Conservation (phyloP, 139 green algal species). For the Haematococcus lacustris region DNA sequence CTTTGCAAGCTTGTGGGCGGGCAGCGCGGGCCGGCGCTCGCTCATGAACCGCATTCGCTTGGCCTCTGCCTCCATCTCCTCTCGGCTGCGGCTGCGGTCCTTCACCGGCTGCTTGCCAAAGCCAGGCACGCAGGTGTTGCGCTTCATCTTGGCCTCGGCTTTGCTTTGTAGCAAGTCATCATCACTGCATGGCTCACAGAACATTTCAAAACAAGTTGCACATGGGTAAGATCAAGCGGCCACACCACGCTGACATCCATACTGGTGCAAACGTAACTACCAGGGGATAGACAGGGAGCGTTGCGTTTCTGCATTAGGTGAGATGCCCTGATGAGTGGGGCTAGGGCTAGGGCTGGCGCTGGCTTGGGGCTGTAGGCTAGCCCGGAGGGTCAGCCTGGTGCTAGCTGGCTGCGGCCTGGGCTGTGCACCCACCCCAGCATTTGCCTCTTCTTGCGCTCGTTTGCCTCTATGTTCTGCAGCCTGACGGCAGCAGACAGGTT, state of each 20-base stretch:
- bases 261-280: too few species aligned
- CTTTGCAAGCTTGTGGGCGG: constrained; percentile 1
- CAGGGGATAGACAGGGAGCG: too few species aligned
- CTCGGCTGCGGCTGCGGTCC: constrained; percentile 1
- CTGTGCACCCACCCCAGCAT: constrained; percentile 48
- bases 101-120: constrained; percentile 30
- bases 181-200: not conserved
- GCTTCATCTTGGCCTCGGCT: constrained; percentile 7
- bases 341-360: too few species aligned
- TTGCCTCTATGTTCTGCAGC: constrained; percentile 80
- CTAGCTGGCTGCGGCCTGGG: too few species aligned
- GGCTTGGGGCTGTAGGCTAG: too few species aligned
- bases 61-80: constrained; percentile 10
- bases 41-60: constrained; percentile 18
- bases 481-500: constrained; percentile 58
- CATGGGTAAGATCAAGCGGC: too few species aligned
- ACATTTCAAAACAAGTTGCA: not conserved
- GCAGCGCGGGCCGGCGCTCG: constrained; percentile 8
- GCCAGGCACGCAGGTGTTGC: constrained; percentile 11
- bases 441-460: constrained; percentile 62
- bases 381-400: too few species aligned
- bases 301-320: too few species aligned
- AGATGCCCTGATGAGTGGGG: too few species aligned
- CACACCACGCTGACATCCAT: too few species aligned
- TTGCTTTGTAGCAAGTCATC: not conserved